These are phyloP conservation scores for Piloderma croceum DNA, from an alignment of 768 basidiomycete genomes.

Conservation along the genomic window DNA sequence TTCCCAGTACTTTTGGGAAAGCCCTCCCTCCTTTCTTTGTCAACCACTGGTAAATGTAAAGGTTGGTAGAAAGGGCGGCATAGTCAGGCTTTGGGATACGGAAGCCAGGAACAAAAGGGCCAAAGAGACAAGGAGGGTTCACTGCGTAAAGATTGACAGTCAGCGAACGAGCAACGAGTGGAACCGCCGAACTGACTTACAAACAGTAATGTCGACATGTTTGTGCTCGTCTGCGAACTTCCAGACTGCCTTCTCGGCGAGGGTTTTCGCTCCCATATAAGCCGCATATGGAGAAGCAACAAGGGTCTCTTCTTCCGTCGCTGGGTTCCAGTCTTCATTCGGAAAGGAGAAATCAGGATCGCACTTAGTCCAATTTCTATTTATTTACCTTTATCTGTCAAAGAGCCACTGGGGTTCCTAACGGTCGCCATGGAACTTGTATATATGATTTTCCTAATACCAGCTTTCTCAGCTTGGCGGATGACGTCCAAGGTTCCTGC, in stretches of 20 bases:
- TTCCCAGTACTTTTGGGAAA: no score
- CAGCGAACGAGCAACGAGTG: not conserved
- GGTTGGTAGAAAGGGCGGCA: constrained; percentile 15
- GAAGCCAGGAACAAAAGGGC: constrained; percentile 23
- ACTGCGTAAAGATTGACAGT: constrained; percentile 17
- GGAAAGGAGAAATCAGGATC: not conserved
- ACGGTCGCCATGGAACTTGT: constrained; percentile 27
- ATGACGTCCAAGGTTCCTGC: constrained; percentile 34
- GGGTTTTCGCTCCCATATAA: constrained; percentile 33
- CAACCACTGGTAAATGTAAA: no score
- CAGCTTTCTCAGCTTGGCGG: constrained; percentile 29
- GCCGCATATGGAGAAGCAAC: constrained; percentile 12
- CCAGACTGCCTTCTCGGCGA: constrained; percentile 36
- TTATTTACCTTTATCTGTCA: constrained; percentile 21
- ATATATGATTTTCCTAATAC: constrained; percentile 25
- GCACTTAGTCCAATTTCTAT: not conserved
- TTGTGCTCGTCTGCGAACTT: constrained; percentile 32
- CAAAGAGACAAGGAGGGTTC: constrained; percentile 29
- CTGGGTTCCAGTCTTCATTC: constrained; percentile 28
- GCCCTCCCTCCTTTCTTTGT: no score
- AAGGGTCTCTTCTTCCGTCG: constrained; percentile 26
- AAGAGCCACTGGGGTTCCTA: constrained; percentile 14
- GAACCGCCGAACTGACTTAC: constrained; percentile 22
- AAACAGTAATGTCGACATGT: no score
- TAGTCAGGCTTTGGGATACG: constrained; percentile 11